Base-by-base conservation (phyloP, 1,284 basidiomycete genomes). In the Fistulina hepatica region DNA sequence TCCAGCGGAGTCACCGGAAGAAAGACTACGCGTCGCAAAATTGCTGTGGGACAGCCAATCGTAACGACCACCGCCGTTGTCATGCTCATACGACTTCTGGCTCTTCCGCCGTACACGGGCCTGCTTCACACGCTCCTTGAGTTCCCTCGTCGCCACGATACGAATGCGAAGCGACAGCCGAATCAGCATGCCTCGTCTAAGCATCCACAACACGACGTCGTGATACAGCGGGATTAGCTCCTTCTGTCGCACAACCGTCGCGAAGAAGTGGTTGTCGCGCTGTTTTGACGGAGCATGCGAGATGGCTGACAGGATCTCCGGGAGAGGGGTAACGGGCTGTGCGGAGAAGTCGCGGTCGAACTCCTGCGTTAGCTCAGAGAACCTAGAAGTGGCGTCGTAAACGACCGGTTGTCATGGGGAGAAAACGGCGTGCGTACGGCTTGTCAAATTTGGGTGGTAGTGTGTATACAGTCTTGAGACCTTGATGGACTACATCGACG, bases 201-300 rank as follows among this genome's bases (percentile, higher is more conserved):
- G 69, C 63, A 97, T 75, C 92, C 93, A 98, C 31, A 84, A 61
- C n/a, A 97, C 74, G 24, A 92, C 82, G 27, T 86, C 76, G 40
- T 84, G 71, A 53, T 86, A 94, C 28, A 78, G 58, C 11, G 74
- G 66, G 21, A 90, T 71, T 13, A 71, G 61, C 21, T 83, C 78
- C 47, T 80, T 77, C 17, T 67, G 63, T 36, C 71, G 65, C 12
- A 86, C 79, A 21, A 86, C 74, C 5, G 75, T 71, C n/a, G 76
- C 76, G 57, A 83, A 93, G 53, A 85, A 83, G 52, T 69, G 82
- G 55, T 67, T 78, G 26, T 73, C 69, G 10, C 59, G 65, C 48
- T 71, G 67, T 45, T 72, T 71, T 30, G 73, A 69, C 16, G 77
- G 72, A 1, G 76, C 69, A 1, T 73, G 67, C 0, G 85, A 86